These are phyloP conservation scores for Pugionium dolabratum DNA, from an alignment of 345 rosid species.

Conservation along the genomic window DNA sequence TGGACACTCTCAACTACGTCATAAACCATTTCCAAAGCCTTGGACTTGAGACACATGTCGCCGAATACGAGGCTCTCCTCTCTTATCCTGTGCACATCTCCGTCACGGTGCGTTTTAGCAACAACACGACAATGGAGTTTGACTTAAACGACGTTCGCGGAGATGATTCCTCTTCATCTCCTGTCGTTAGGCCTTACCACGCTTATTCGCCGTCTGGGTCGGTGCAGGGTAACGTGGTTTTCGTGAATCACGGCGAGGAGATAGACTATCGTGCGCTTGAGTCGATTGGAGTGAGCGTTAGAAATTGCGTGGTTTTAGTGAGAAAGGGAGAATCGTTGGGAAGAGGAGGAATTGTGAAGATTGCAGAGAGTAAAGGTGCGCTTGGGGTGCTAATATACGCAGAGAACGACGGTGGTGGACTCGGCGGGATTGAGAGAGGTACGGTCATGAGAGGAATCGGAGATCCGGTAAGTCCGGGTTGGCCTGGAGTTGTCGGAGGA, in stretches of 20 bases:
- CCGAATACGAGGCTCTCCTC: slow-evolving; percentile 58
- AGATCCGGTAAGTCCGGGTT: slow-evolving; percentile 93
- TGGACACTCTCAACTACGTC: slow-evolving; percentile 57
- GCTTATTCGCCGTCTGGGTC: slow-evolving; percentile 91
- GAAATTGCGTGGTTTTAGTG: slow-evolving; percentile 60
- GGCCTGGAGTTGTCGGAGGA: slow-evolving; percentile 75
- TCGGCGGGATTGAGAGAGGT: slow-evolving; percentile 83
- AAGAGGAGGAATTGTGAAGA: slow-evolving; percentile 62
- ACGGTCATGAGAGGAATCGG: slow-evolving; percentile 93
- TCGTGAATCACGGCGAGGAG: slow-evolving; percentile 72
- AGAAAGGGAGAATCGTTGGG: slow-evolving; percentile 61
- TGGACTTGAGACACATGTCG: slow-evolving; percentile 55
- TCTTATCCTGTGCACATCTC: slow-evolving; percentile 71
- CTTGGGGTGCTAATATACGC: slow-evolving; percentile 70
- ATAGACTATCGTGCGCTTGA: slow-evolving; percentile 69
- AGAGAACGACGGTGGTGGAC: slow-evolving; percentile 54
- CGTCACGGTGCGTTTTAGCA: slow-evolving; percentile 53
- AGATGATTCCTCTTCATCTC: slow-evolving; percentile 13
- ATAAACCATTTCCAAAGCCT: slow-evolving; percentile 58
- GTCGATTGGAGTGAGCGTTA: slow-evolving; percentile 61
- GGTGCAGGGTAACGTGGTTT: slow-evolving; percentile 59
- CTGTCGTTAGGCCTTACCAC: slow-evolving; percentile 70
- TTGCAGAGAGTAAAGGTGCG: slow-evolving; percentile 73
- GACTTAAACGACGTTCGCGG: slow-evolving; percentile 45
- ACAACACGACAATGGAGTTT: slow-evolving; percentile 46